phyloP scores from a whole-genome alignment of 768 basidiomycete genomes.

The Termitomyces sp. region DNA sequence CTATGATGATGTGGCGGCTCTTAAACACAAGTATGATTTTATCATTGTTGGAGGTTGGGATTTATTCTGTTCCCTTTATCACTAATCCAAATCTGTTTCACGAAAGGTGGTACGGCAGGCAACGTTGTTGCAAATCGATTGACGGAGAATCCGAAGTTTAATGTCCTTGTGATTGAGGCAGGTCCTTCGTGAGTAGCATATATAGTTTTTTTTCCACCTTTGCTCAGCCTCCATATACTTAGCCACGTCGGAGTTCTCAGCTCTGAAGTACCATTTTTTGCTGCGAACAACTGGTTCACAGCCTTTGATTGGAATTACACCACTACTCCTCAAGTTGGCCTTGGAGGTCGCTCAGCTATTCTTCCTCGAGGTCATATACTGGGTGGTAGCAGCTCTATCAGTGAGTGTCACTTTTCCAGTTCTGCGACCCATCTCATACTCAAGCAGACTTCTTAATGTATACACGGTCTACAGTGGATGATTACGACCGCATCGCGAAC shows the following conservation, averaged over 20 bases:
- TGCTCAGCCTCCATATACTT: not conserved
- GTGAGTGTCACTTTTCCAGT: slow-evolving; percentile 16
- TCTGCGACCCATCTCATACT: not conserved
- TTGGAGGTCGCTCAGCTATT: slow-evolving; percentile 22
- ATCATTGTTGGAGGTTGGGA: slow-evolving; percentile 22
- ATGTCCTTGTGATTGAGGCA: slow-evolving; percentile 19
- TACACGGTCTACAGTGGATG: slow-evolving; percentile 23
- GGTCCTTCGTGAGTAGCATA: slow-evolving; percentile 15
- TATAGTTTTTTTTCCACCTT: not conserved
- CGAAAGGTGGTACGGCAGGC: slow-evolving; percentile 21
- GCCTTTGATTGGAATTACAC: slow-evolving; percentile 35
- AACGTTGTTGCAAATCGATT: slow-evolving; percentile 19
- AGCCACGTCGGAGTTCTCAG: slow-evolving; percentile 17
- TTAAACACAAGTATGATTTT: slow-evolving; percentile 20
- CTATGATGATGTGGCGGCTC: slow-evolving; percentile 12
- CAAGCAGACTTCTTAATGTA: slow-evolving; percentile 20
- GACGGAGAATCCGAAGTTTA: slow-evolving; percentile 12
- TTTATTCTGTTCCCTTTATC: not conserved
- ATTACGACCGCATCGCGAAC: slow-evolving; percentile 28
- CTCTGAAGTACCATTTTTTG: slow-evolving; percentile 18
- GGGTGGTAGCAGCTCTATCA: slow-evolving; percentile 30
- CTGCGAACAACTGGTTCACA: slow-evolving; percentile 10
- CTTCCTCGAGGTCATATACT: slow-evolving; percentile 29
- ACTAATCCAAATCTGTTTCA: not conserved
- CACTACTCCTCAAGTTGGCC: slow-evolving; percentile 27